Evolutionary conservation across 495 filamentous ascomycete genomes (phyloP).

Genomic region (Lepraria neglecta): DNA sequence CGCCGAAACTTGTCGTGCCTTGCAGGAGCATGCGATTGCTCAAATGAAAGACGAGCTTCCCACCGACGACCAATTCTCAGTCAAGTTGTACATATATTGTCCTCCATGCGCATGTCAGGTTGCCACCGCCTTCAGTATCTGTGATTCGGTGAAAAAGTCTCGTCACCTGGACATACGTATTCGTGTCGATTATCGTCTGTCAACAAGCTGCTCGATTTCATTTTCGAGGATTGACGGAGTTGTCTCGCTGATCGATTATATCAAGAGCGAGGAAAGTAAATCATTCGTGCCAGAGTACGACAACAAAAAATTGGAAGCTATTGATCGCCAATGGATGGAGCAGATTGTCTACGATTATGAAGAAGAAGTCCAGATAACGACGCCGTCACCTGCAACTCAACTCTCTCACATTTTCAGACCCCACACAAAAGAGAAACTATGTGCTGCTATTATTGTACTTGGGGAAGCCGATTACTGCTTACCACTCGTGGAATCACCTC

Average conservation of each 20-base stretch:
- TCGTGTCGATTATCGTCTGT: slow-evolving; percentile 1
- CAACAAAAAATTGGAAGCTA: not conserved
- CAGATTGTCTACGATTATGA: not conserved
- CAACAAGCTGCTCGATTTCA: not conserved
- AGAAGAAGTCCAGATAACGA: not conserved
- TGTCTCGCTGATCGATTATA: not conserved
- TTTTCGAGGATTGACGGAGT: slow-evolving; percentile 1
- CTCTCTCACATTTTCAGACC: not conserved
- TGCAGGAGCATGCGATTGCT: no score
- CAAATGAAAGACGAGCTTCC: not conserved
- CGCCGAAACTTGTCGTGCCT: not conserved
- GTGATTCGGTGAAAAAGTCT: not conserved
- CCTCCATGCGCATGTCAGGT: slow-evolving; percentile 11
- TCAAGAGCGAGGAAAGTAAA: not conserved
- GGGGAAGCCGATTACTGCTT: slow-evolving; percentile 14
- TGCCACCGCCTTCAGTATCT: slow-evolving; percentile 5
- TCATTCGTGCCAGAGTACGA: not conserved
- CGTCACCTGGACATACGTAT: not conserved
- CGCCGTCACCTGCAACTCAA: not conserved
- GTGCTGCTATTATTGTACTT: slow-evolving; percentile 5
- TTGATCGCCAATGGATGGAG: slow-evolving; percentile 13
- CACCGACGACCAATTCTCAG: not conserved
- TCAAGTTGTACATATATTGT: slow-evolving; percentile 10
- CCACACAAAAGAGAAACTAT: not conserved
- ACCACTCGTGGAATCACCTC: not conserved